These are phyloP conservation scores for Stagonosporopsis cucurbitacearum DNA, from an alignment of 2,329 filamentous ascomycete species.

Conservation along the genomic window DNA sequence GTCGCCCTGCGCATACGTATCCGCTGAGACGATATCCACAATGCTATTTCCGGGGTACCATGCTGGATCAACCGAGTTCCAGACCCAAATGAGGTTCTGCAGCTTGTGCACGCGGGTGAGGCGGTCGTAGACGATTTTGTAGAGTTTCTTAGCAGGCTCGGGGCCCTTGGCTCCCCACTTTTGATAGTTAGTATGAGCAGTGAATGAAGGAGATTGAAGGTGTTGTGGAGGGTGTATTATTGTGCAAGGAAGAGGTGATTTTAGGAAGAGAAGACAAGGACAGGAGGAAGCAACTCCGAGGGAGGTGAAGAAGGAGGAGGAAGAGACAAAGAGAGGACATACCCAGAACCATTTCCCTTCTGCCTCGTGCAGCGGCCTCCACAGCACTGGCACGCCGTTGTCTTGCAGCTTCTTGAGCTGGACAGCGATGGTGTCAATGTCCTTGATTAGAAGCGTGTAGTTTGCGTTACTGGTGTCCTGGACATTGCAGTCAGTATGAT, in stretches of 20 bases:
- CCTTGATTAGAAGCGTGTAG: conserved; percentile 56
- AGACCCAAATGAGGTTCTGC: conserved; percentile 59
- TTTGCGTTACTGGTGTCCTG: conserved; percentile 53
- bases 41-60: conserved; percentile 59
- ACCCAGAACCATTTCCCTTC: conserved; percentile 59
- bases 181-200: neutral
- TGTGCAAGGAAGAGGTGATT: too few relatives aligned
- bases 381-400: conserved; percentile 57
- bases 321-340: neutral
- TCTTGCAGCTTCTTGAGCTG: conserved; percentile 54
- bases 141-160: conserved; percentile 56
- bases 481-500: neutral
- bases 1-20: conserved; percentile 54
- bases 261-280: too few relatives aligned
- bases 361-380: conserved; percentile 58
- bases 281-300: too few relatives aligned
- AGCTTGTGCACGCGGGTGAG: conserved; percentile 54
- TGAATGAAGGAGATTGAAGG: too few relatives aligned
- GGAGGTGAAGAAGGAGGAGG: neutral
- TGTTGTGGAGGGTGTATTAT: too few relatives aligned
- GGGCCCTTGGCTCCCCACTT: conserved; percentile 57
- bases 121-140: conserved; percentile 53
- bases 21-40: conserved; percentile 57
- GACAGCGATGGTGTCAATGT: conserved; percentile 58
- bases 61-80: conserved; percentile 55